These are phyloP conservation scores for Digitaria exilis DNA, from an alignment of 202 grass and related monocot genomes.

Conservation along the genomic window DNA sequence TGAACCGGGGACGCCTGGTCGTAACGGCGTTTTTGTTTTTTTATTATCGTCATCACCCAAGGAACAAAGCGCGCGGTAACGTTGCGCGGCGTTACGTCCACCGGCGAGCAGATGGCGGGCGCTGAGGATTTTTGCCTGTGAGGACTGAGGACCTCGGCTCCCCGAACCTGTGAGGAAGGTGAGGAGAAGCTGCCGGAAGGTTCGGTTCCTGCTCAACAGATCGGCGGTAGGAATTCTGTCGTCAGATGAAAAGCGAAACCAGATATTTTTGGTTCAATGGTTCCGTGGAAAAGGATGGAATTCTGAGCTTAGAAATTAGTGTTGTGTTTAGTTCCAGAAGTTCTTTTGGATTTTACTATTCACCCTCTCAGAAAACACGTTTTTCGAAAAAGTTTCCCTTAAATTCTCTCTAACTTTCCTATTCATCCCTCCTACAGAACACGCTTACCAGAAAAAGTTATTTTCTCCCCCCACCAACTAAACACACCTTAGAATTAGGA, in stretches of 20 bases:
- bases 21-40: neutral
- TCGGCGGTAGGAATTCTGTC: neutral
- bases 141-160: neutral
- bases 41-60: neutral
- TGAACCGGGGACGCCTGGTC: neutral
- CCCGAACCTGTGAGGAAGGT: neutral
- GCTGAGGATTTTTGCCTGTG: constrained; percentile 18
- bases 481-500: neutral
- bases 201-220: neutral
- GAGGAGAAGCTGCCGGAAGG: neutral
- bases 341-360: too few relatives aligned
- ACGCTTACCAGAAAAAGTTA: too few relatives aligned
- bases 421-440: too few relatives aligned
- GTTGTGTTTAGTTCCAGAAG: too few relatives aligned
- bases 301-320: too few relatives aligned
- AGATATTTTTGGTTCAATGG: neutral
- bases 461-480: too few relatives aligned
- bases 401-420: too few relatives aligned
- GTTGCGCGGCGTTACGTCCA: neutral
- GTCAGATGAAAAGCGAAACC: neutral
- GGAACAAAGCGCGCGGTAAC: neutral
- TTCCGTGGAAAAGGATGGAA: neutral
- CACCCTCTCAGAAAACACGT: too few relatives aligned
- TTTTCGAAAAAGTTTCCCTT: too few relatives aligned
- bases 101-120: neutral